A percentile compares a stretch with the other conserved stretches of the same genome.
These are phyloP conservation scores for Ceratocystis diversiconidia DNA, from an alignment of 2,329 filamentous ascomycete species.

Conservation along the genomic window DNA sequence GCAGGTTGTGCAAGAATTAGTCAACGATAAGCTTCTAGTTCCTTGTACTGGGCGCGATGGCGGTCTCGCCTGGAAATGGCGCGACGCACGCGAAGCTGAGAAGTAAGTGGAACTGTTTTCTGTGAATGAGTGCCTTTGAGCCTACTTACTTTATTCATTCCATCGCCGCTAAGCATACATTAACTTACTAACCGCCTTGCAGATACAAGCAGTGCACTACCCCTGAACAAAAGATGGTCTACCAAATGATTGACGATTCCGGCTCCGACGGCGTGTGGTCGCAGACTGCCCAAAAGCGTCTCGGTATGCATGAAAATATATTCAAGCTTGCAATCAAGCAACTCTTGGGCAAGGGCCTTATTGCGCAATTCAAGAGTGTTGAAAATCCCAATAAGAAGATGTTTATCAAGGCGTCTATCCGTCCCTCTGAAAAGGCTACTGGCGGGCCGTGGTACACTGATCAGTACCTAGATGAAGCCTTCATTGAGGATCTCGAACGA, in stretches of 20 bases:
- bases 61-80: constrained; percentile 42
- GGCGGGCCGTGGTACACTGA: constrained; percentile 93
- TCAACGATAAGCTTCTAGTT: constrained; percentile 46
- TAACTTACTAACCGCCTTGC: constrained; percentile 4
- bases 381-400: constrained; percentile 85
- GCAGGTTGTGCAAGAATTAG: constrained; percentile 41
- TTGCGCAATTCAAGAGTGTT: constrained; percentile 82
- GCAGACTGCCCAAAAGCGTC: constrained; percentile 63
- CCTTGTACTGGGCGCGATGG: constrained; percentile 31
- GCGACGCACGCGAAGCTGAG: constrained; percentile 44
- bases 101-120: constrained; percentile 33
- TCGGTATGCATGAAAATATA: constrained; percentile 70
- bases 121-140: background rate
- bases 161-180: background rate
- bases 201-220: constrained; percentile 47
- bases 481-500: constrained; percentile 64
- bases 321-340: constrained; percentile 72
- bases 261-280: constrained; percentile 83
- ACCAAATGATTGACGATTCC: constrained; percentile 75
- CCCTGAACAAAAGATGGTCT: constrained; percentile 72
- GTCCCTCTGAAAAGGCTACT: constrained; percentile 77
- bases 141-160: background rate
- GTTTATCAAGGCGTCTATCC: constrained; percentile 80
- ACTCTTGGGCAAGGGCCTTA: constrained; percentile 66
- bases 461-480: constrained; percentile 73